Evolutionary conservation across 805 yeast species (phyloP).

Genomic region (Kodamaea restingae): DNA sequence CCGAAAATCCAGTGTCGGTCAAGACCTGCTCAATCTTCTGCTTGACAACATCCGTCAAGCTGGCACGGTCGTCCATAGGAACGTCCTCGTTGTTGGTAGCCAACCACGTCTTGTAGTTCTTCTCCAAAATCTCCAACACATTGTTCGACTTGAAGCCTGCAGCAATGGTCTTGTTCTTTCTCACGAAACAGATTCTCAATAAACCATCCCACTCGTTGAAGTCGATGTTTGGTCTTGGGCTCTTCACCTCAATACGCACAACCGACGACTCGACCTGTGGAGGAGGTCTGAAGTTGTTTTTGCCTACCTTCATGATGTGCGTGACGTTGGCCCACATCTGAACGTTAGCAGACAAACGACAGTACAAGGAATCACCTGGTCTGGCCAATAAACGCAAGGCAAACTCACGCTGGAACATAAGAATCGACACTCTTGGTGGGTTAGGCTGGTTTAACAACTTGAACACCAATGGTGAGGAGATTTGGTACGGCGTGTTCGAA

Average conservation of each 20-base stretch:
- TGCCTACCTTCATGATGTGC: conserved; percentile 97
- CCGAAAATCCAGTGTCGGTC: conserved; percentile 73
- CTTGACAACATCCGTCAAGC: conserved; percentile 51
- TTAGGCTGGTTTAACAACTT: conserved; percentile 83
- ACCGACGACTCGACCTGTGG: conserved; percentile 98
- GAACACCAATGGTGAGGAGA: conserved; percentile 94
- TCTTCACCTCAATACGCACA: conserved; percentile 86
- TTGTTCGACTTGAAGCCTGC: conserved; percentile 88
- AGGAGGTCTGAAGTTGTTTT: conserved; percentile 95
- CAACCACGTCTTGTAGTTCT: conserved; percentile 79
- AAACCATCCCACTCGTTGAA: conserved; percentile 97
- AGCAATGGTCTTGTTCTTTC: conserved; percentile 88
- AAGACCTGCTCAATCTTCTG: conserved; percentile 70
- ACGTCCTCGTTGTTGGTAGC: conserved; percentile 47
- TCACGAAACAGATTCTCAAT: conserved; percentile 82
- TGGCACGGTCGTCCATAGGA: conserved; percentile 36
- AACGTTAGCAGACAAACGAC: conserved; percentile 91
- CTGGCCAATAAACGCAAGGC: conserved; percentile 90
- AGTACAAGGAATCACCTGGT: conserved; percentile 93
- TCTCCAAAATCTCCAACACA: conserved; percentile 75
- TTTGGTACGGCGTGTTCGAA: conserved; percentile 96
- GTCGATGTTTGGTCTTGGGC: conserved; percentile 91
- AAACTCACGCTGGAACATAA: conserved; percentile 97
- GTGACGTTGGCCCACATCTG: conserved; percentile 99
- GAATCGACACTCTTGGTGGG: conserved; percentile 91